Evolutionary conservation across 495 filamentous ascomycete genomes (phyloP).

Genomic region (Tetracladium marchalianum): DNA sequence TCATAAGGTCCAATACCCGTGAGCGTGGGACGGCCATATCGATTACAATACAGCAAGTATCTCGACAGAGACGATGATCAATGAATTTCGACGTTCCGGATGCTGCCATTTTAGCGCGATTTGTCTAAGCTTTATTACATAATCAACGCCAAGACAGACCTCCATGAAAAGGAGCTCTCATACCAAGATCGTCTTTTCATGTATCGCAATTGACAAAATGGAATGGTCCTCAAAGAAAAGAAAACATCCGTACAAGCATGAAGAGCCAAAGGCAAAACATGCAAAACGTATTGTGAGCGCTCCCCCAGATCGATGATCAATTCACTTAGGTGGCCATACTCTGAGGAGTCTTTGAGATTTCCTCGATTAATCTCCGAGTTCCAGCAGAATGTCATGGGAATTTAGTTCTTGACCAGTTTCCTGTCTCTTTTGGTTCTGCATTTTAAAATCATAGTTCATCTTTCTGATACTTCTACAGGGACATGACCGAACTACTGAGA

Average conservation of each 20-base stretch:
- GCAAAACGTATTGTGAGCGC: slow-evolving; percentile 8
- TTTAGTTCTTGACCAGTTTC: background rate
- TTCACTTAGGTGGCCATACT: no score
- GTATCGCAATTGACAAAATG: background rate
- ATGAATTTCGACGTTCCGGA: background rate
- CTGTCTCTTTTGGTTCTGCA: background rate
- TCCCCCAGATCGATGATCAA: background rate
- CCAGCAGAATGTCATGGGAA: no score
- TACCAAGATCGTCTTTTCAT: background rate
- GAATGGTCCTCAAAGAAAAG: slow-evolving; percentile 8
- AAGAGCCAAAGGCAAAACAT: slow-evolving; percentile 4
- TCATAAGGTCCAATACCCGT: slow-evolving; percentile 67
- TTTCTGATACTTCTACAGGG: background rate
- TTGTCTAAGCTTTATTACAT: background rate
- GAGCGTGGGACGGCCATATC: slow-evolving; percentile 62
- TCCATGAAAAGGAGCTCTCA: background rate
- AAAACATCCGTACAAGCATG: slow-evolving; percentile 3
- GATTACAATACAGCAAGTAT: no score
- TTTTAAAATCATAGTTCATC: no score
- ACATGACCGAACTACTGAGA: background rate
- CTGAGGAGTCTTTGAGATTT: no score
- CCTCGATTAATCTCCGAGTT: no score
- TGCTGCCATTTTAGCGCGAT: background rate
- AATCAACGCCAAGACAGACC: background rate
- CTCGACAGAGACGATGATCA: no score